Evolutionary conservation across 805 yeast species (phyloP), one percentile per base, ranked within the genome.

Genomic region (Ogataea neopini): DNA sequence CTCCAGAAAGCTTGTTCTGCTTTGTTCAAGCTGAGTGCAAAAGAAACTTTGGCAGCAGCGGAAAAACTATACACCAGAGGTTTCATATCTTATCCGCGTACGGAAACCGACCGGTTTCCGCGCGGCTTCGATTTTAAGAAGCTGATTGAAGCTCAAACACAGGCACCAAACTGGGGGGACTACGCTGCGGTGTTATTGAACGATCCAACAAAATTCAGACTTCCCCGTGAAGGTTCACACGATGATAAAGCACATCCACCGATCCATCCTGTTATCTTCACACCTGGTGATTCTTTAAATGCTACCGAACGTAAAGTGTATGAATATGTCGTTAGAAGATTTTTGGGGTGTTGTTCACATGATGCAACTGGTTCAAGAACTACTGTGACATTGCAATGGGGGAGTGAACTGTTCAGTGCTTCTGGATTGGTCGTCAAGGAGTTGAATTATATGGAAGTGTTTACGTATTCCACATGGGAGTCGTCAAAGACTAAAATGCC

Each of bases 201-300:
- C 7, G 68, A 49, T 50, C 71, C 48, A 2, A 75, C 74, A 28
- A 75, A 74, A 33, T 86, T 77, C 58, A 59, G 73, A n/a, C 59
- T 60, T 3, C 99, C 99, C 0, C 70, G 98, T 43, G 74, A 74
- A 33, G 99, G 99, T 4, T 75, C 72, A 10, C 84, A 88, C 61
- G 87, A 90, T 61, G 99, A 94, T 69, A 83, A 89, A 61, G 98
- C 99, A 19, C 99, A 94, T 76, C 98, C 99, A 4, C 97, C 99
- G 0, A 94, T 94, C 48, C 97, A 94, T 66, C 99, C 99, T 0
- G 81, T 88, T 9, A 70, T 69, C 48, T 59, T 53, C 44, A 60
- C 59, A 14, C 54, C 54, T 6, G 57, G 49, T 14, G 48, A 51
- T 2, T 44, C 51, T 4, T 78, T 71, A 54, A 68, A 49, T 10